Percentiles rank a stretch among this genome's conserved stretches.
Evolutionary conservation across 805 yeast genomes (phyloP).

Genomic region (Wickerhamiella kurtzmanii): DNA sequence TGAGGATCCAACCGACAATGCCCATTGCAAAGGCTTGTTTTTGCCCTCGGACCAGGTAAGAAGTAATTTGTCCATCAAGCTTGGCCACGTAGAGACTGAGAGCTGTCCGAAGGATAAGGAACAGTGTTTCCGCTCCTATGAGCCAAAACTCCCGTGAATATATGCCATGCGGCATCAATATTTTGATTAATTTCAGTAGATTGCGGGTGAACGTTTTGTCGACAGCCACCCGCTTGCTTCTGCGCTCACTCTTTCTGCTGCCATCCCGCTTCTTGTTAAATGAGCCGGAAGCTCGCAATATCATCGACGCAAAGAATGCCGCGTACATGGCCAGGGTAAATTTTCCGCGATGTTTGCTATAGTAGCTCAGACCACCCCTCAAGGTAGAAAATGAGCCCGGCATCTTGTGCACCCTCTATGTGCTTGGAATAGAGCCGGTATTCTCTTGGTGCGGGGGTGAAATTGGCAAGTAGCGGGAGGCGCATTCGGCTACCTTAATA

Average conservation of each 20-base stretch:
- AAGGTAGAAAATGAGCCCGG: not conserved
- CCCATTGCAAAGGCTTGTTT: conserved; percentile 51
- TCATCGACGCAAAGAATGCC: not conserved
- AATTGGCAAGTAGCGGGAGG: not conserved
- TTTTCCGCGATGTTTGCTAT: not conserved
- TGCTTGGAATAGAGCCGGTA: too few species aligned
- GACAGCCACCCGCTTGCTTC: not conserved
- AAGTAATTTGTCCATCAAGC: conserved; percentile 74
- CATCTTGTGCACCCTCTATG: too few species aligned
- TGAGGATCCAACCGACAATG: conserved; percentile 60
- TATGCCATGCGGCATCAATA: not conserved
- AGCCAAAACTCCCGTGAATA: conserved; percentile 11
- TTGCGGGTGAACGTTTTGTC: not conserved
- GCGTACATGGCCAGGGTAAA: conserved; percentile 1
- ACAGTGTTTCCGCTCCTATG: conserved; percentile 39
- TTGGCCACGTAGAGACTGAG: conserved; percentile 72
- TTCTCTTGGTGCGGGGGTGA: not conserved
- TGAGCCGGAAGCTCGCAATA: not conserved
- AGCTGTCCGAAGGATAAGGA: conserved; percentile 55
- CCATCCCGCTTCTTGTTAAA: not conserved
- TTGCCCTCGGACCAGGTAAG: conserved; percentile 59
- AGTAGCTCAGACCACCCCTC: not conserved
- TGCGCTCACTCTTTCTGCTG: not conserved
- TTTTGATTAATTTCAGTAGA: not conserved
- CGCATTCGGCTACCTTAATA: not conserved